phyloP scores from a whole-genome alignment of 495 filamentous ascomycete species.

The Massariosphaeria phaeospora region DNA sequence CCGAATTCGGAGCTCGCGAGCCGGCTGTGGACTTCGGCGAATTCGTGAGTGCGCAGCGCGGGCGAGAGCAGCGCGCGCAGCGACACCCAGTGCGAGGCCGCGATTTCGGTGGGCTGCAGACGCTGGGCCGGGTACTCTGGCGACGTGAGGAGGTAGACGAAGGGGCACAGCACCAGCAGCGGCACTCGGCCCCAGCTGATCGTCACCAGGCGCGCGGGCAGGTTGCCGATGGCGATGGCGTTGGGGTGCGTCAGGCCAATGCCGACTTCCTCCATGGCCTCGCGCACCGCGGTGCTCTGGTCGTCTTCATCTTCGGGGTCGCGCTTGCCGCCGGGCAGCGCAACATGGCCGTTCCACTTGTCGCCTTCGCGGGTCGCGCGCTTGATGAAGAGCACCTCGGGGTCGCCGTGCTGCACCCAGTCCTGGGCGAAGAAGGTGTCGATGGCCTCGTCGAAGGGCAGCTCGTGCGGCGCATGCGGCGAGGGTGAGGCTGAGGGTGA shows the following conservation, averaged over 20 bases:
- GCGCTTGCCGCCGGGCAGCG: slow-evolving; percentile 67
- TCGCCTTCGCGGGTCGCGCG: slow-evolving; percentile 65
- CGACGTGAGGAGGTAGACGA: slow-evolving; percentile 61
- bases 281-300: slow-evolving; percentile 59
- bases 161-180: slow-evolving; percentile 76
- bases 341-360: slow-evolving; percentile 72
- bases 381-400: slow-evolving; percentile 75
- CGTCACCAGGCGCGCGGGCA: slow-evolving; percentile 68
- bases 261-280: slow-evolving; percentile 69
- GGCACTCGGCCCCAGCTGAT: slow-evolving; percentile 66
- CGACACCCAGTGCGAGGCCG: slow-evolving; percentile 73
- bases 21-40: slow-evolving; percentile 63
- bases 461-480: no score
- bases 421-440: slow-evolving; percentile 60
- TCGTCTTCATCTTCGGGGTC: slow-evolving; percentile 67
- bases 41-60: slow-evolving; percentile 55
- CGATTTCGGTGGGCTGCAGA: slow-evolving; percentile 69
- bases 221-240: slow-evolving; percentile 58
- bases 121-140: slow-evolving; percentile 54
- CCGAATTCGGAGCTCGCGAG: slow-evolving; percentile 51
- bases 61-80: slow-evolving; percentile 61
- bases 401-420: slow-evolving; percentile 70
- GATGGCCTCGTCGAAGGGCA: slow-evolving; percentile 45
- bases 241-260: slow-evolving; percentile 55
- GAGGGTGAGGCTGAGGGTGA: not conserved